Base-by-base conservation (phyloP, 208 protist genomes). In the Blastocrithidia nonstop region DNA sequence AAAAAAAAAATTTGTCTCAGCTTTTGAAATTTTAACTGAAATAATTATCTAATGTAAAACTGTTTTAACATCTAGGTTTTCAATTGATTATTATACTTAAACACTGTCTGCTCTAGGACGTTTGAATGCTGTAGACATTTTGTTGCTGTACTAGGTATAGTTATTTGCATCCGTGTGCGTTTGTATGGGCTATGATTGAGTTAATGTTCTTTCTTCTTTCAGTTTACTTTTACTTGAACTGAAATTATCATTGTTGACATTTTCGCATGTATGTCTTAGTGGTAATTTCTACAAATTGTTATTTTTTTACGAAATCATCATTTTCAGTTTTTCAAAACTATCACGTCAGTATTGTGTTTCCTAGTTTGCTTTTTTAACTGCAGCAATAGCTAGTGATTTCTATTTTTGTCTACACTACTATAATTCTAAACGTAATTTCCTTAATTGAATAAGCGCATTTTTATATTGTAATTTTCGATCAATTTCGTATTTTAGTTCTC, bases 381-480 rank as follows among this genome's bases (percentile, higher is more conserved):
- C 77, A 11, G 62, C 66, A 21, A 53, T 48, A 15, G 71, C 71
- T 13, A 64, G 50, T 23, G 61, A 54, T 26, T 77, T 75, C 45
- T 91, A 76, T 7, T 48, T 61, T 32, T 45, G 52, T 22, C 82
- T 63, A 28, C 59, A 59, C 3, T 50, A 54, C n/a, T 87, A 76
- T 17, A 60, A 66, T 47, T 88, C 77, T 6, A 65, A 53, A 16
- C 72, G 66, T 20, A 81, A 68, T 3, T 54, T 28, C 27, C 80
- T 81, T 4, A 81, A 36, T 28, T 69, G 59, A 21, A 75, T 68
- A 15, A 91, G 44, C 8, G 82, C 82, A 19, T 42, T 13, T 32
- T 91, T 91, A 55, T 91, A 91, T 41, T 87, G 77, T 13, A 48
- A 50, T 47, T 91, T 91, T 0, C 82, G 57, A 21, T 46, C 49